Base-by-base conservation (phyloP, 2,329 filamentous ascomycete genomes). In the Microascus cirrosus region DNA sequence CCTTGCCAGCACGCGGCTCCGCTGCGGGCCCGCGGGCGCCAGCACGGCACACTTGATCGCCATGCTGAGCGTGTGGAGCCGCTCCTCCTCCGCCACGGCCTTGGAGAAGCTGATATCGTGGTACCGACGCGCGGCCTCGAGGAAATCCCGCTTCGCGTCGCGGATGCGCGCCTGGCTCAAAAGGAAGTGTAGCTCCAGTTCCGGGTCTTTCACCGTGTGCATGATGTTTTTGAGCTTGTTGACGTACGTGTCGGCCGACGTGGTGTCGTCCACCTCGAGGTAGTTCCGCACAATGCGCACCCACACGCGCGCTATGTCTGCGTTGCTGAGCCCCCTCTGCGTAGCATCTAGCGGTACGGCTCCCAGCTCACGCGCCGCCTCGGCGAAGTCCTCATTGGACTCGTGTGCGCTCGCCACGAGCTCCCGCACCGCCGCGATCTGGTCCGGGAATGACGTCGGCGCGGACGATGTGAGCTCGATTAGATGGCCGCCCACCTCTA, bases 141-240 rank as follows among this genome's bases (percentile, higher is more conserved):
- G 77, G 75, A 99, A 99, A 66, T 88, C 84, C 51, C 93, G 84
- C 68, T 94, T 89, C 22, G 92, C 87, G 73, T 99, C 94, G 64
- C 90, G 84, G 71, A 99, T 96, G 60, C 93, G 87, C 6, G 94
- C 94, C 72, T 96, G 91, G 10, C 87, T 93, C 62, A 97, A 84
- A 65, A 90, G 84, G 74, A 97, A 99, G 72, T 93, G 86, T 55
- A 97, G 77, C 64, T 84, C 84, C 53, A 93, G 78, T 60, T 87
- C 82, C 45, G 85, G 81, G 69, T 96, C 85, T 69, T 96, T 85
- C 34, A 96, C 84, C 62, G 82, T 85, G 74, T 89, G 84, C 69
- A 96, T 90, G 63, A 96, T 80, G 68, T 94, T 93, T 74, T 96
- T 97, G 71, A 95, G 87, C 71, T 93, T 92, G 78, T 96, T 96